Evolutionary conservation across 192 early-diverging fungal species (phyloP), one percentile per base, ranked within the genome.

Genomic region (Rhizophagus sp.): DNA sequence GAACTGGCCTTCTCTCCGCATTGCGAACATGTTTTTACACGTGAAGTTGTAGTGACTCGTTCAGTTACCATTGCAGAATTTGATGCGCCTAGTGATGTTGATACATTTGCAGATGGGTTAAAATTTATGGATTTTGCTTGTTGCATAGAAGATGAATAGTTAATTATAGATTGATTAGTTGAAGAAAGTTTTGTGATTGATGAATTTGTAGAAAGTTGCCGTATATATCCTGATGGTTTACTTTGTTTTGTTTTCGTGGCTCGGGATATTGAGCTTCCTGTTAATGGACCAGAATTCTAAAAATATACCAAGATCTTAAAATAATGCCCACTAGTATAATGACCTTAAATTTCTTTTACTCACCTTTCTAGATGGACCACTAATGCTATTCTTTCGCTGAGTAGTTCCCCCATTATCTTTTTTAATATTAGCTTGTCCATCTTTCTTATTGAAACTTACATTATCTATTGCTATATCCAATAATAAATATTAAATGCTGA

Each of bases 1-100:
- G 27, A 65, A 4, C 25, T 65, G 63, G 63, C 27, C 27, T 69
- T 69, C 19, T 69, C 67, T 36, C 71, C 71, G 52, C 71, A 73
- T 30, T 73, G 71, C 0, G 34, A 73, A 50, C 71, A 73, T 27
- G 30, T 15, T 73, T 73, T 73, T 73, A 44, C 13, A 27, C 71
- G 12, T 70, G 68, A 41, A 1, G 68, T 19, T 22, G 71, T 27
- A 49, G 44, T 11, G 3, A 30, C 24, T 13, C 71, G 71, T 73
- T 73, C 71, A 9, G 44, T 49, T 4, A n/a, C 33, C 24, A 17
- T 13, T 27, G 25, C 0, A 11, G 22, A 36, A 39, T 39, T 30
- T 36, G 34, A 36, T 44, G 19, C 2, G 12, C 36, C 34, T 1
- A 17, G 3, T 12, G 36, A 39, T 73, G 25, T 49, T 50, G 34